Conservation (phyloP, 2,329 filamentous ascomycete genomes). For the Penicillium sp. region DNA sequence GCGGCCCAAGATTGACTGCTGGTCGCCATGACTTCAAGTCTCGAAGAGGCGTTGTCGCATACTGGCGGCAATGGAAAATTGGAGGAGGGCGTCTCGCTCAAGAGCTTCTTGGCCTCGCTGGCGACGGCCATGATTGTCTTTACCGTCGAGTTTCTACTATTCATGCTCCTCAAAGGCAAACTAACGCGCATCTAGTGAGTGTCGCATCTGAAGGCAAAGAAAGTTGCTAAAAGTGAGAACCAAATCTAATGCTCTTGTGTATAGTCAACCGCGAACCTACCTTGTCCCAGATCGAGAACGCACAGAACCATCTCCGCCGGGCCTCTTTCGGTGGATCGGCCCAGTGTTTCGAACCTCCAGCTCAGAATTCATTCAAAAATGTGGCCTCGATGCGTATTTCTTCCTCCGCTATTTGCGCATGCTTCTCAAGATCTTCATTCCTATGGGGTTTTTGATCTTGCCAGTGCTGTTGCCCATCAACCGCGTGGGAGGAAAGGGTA, state of each 20-base stretch:
- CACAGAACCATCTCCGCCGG: slow-evolving; percentile 72
- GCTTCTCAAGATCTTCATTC: slow-evolving; percentile 89
- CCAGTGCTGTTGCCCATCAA: slow-evolving; percentile 90
- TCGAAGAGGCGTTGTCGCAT: slow-evolving; percentile 44
- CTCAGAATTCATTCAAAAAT: slow-evolving; percentile 92
- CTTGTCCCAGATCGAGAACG: slow-evolving; percentile 85
- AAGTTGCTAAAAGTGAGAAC: neutral
- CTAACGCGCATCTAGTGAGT: slow-evolving; percentile 81
- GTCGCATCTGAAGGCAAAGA: neutral
- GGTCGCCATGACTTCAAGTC: slow-evolving; percentile 34
- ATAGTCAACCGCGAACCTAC: slow-evolving; percentile 80
- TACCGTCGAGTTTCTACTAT: slow-evolving; percentile 68
- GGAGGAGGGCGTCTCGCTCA: slow-evolving; percentile 45
- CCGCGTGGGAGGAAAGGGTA: slow-evolving; percentile 71
- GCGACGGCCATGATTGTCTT: slow-evolving; percentile 68
- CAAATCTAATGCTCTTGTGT: slow-evolving; percentile 16
- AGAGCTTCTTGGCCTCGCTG: slow-evolving; percentile 69
- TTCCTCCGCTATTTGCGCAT: slow-evolving; percentile 89
- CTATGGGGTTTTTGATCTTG: slow-evolving; percentile 76
- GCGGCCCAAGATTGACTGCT: slow-evolving; percentile 2
- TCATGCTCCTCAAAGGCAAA: slow-evolving; percentile 77
- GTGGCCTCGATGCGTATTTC: slow-evolving; percentile 95
- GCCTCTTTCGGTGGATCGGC: slow-evolving; percentile 59
- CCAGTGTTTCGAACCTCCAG: slow-evolving; percentile 70
- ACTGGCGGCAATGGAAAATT: slow-evolving; percentile 44